Conservation (phyloP, 495 filamentous ascomycete genomes). For the Sordaria brevicollis region DNA sequence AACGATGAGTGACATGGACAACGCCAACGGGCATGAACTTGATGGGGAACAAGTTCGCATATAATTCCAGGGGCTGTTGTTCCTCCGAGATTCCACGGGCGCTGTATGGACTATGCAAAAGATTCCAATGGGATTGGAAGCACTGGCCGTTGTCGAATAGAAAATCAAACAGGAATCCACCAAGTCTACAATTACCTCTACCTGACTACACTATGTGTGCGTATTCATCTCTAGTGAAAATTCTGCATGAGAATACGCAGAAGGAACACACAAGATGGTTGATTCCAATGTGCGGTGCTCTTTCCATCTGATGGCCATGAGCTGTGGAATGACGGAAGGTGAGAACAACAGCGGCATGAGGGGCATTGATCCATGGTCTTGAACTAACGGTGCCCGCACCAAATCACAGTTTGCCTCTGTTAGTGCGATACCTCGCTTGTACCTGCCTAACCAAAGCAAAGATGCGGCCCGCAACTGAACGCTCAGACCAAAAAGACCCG, state of each 20-base stretch:
- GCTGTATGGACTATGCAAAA: neutral
- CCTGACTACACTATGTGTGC: neutral
- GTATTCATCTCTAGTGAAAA: neutral
- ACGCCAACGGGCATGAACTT: neutral
- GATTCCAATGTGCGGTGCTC: neutral
- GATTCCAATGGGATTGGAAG: neutral
- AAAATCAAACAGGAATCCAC: neutral
- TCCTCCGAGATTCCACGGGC: neutral
- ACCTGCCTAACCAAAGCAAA: neutral
- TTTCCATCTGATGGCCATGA: neutral
- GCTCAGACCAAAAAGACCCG: neutral
- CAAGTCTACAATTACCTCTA: neutral
- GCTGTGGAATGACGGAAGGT: neutral
- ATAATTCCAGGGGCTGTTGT: neutral
- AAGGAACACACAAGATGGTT: neutral
- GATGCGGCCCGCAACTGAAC: neutral
- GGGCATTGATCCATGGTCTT: neutral
- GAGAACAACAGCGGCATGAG: neutral
- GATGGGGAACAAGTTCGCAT: neutral
- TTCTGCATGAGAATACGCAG: neutral
- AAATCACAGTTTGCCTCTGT: neutral
- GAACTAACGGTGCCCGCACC: neutral
- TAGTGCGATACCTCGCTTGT: neutral
- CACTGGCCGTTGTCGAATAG: neutral
- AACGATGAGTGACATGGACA: neutral